Evolutionary conservation across 345 rosid species (phyloP).

Genomic region (Xanthoceras sorbifolium): DNA sequence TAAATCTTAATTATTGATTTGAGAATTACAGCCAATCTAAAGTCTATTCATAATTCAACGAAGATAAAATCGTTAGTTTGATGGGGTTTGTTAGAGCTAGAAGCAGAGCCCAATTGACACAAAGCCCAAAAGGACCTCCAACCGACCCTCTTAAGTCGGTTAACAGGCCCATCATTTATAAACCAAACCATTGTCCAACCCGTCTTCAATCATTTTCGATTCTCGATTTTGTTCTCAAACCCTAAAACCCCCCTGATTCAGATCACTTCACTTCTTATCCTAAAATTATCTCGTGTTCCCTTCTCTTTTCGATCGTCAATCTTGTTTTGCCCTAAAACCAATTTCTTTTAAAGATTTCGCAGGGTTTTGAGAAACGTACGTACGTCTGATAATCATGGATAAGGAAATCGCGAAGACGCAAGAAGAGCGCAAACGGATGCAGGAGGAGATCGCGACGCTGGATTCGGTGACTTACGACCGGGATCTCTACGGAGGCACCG

Average conservation of each 20-base stretch:
- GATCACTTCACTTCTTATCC: neutral
- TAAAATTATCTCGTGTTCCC: neutral
- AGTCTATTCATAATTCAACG: too few species aligned
- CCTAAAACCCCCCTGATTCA: neutral
- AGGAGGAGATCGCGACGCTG: conserved; percentile 77
- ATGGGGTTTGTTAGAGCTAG: neutral
- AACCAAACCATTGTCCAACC: neutral
- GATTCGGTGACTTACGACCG: conserved; percentile 69
- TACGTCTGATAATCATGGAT: conserved; percentile 38
- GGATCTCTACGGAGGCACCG: conserved; percentile 78
- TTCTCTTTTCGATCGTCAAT: neutral
- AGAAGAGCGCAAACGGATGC: conserved; percentile 71
- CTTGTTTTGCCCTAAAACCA: too few species aligned
- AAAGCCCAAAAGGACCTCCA: neutral
- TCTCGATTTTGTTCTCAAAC: neutral
- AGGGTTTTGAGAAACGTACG: neutral
- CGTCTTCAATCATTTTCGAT: neutral
- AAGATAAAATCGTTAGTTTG: too few species aligned
- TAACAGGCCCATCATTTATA: neutral
- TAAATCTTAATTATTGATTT: too few species aligned
- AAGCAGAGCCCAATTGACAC: neutral
- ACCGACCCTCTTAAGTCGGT: neutral
- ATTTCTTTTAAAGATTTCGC: neutral
- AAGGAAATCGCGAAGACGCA: conserved; percentile 81
- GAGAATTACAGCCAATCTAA: too few species aligned